A percentile compares a stretch with the other conserved stretches of the same genome.
These are phyloP conservation scores for Apiotrichum gamsii DNA, from an alignment of 1,284 basidiomycete genomes.

Conservation along the genomic window DNA sequence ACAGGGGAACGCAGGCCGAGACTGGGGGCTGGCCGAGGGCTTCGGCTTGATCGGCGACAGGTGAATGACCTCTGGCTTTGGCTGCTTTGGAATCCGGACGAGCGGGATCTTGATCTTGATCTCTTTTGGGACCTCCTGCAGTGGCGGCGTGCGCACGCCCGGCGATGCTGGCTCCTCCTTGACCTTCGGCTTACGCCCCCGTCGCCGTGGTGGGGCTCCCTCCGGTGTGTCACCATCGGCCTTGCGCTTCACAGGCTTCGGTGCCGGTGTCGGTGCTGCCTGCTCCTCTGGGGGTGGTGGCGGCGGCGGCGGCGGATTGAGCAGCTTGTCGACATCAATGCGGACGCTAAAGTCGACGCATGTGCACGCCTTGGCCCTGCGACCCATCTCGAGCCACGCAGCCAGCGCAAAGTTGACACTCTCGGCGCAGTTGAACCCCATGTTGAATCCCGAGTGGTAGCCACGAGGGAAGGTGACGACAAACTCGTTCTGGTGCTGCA, in stretches of 20 bases:
- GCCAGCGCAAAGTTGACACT: conserved; percentile 96
- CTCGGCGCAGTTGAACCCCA: conserved; percentile 96
- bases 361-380: conserved; percentile 70
- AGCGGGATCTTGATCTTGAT: conserved; percentile 6
- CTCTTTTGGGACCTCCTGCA: not conserved
- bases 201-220: too few relatives aligned
- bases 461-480: conserved; percentile 92
- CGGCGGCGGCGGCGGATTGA: conserved; percentile 51
- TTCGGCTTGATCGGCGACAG: conserved; percentile 4
- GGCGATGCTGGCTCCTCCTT: too few relatives aligned
- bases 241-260: not conserved
- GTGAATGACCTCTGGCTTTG: conserved; percentile 13
- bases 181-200: not conserved
- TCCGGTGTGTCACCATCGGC: not conserved
- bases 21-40: not conserved
- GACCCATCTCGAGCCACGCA: conserved; percentile 85
- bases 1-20: conserved; percentile 52
- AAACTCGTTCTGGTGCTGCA: conserved; percentile 88
- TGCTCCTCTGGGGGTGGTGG: conserved; percentile 1
- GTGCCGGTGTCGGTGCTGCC: too few relatives aligned
- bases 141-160: too few relatives aligned
- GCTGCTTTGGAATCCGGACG: conserved; percentile 8
- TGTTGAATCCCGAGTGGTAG: conserved; percentile 94
- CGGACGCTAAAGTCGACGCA: conserved; percentile 82
- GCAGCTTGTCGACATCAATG: conserved; percentile 78